Conservation (phyloP, 306 rosid genomes). For the Vicia villosa region DNA sequence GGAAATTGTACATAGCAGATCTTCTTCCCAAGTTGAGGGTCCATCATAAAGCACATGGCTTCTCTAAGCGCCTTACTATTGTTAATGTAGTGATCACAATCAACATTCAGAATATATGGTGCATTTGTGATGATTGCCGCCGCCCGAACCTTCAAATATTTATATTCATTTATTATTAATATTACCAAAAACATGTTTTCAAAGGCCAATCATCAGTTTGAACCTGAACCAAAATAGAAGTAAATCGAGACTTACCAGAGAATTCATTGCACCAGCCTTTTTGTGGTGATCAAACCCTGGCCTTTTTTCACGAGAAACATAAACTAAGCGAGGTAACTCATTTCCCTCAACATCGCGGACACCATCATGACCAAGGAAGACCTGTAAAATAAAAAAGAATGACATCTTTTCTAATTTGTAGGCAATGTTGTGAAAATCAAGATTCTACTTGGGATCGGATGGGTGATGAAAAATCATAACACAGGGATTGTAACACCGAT, state of each 20-base stretch:
- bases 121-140: conserved; percentile 87
- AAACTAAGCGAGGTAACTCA: conserved; percentile 84
- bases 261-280: conserved; percentile 97
- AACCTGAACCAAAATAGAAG: conserved; percentile 3
- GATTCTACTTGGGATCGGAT: background rate
- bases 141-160: conserved; percentile 68
- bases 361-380: conserved; percentile 86
- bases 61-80: conserved; percentile 96
- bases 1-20: conserved; percentile 97
- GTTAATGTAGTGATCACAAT: conserved; percentile 98
- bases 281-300: conserved; percentile 97
- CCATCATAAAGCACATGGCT: conserved; percentile 99
- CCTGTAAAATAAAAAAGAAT: conserved; percentile 44
- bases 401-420: conserved; percentile 6
- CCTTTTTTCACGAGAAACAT: conserved; percentile 95
- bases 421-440: background rate
- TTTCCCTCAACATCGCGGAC: conserved; percentile 84
- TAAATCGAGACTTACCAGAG: conserved; percentile 60
- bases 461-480: background rate
- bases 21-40: conserved; percentile 88
- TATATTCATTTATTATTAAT: no score
- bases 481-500: background rate
- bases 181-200: conserved; percentile 30
- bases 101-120: conserved; percentile 87
- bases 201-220: conserved; percentile 6